Evolutionary conservation across 352 stramenopile species (phyloP), one percentile per base, ranked within the genome.

Genomic region (Globisporangium paddicum): DNA sequence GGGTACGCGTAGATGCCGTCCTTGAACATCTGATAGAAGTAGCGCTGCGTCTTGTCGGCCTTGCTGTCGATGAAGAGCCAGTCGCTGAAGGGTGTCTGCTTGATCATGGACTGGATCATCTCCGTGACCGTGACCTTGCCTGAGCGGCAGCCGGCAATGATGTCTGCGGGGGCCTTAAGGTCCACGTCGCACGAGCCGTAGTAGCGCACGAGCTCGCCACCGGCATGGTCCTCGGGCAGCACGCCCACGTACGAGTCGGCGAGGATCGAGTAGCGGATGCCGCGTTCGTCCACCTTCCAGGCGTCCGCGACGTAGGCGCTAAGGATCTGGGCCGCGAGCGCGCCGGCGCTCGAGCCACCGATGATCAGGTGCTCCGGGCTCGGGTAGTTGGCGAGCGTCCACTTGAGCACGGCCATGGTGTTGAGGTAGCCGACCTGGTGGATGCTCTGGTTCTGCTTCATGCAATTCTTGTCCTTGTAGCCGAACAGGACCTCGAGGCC

Each of bases 1-100:
- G 75, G 80, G 58, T 75, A 90, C 38, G 51, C 59, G 18, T 79
- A 48, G 47, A 90, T 73, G 6, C 77, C 78, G 21, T 87, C 38
- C 21, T 69, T 42, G 42, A 86, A 69, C 28, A 88, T 58, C 54
- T 86, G 63, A 60, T 87, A 90, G 51, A 88, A 90, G 58, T 77
- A 74, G 26, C 80, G 80, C 64, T 90, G 80, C 9, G 67, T 81
- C 46, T 63, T 44, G 62, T 90, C 80, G 57, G 64, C 69, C 67
- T 80, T 86, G 42, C 74, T 86, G 70, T 86, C 70, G 10, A 87
- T 60, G 63, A 86, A 87, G 5, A 90, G 61, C 80, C 80, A 90
- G 50, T 86, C 65, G 49, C 67, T 72, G 25, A 54, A 66, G 6
- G 75, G 65, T 6, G 75, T 72, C 55, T 71, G 55, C 42, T 82